Conservation (phyloP, 208 protist species). For the Trypanosomatidae sp. region DNA sequence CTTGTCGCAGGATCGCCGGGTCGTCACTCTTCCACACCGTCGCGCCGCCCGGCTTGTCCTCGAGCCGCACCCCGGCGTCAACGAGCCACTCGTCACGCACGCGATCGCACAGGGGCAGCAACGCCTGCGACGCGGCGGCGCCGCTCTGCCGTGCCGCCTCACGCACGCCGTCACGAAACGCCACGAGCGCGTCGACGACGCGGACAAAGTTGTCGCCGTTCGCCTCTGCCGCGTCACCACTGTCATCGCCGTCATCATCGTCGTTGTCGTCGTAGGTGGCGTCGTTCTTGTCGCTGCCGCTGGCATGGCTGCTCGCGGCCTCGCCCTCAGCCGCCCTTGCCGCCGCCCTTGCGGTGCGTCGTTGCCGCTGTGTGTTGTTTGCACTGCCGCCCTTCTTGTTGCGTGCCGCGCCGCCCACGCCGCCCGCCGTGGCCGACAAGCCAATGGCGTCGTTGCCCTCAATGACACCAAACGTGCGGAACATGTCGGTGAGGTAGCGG, state of each 20-base stretch:
- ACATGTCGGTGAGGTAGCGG: conserved; percentile 84
- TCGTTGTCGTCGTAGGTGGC: too few relatives aligned
- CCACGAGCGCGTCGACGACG: conserved; percentile 54
- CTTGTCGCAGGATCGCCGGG: conserved; percentile 28
- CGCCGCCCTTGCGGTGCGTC: too few relatives aligned
- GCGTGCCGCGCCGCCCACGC: background rate
- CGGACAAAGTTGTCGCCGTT: conserved; percentile 13
- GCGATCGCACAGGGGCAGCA: conserved; percentile 61
- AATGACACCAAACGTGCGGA: conserved; percentile 89
- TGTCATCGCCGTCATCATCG: too few relatives aligned
- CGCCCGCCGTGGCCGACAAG: conserved; percentile 14
- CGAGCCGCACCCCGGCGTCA: conserved; percentile 61
- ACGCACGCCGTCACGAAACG: conserved; percentile 64
- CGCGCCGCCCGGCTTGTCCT: conserved; percentile 54
- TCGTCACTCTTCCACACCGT: conserved; percentile 75
- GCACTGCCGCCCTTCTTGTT: background rate
- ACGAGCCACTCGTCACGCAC: conserved; percentile 71
- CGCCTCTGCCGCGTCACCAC: too few relatives aligned
- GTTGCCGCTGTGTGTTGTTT: too few relatives aligned
- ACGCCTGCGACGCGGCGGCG: conserved; percentile 8
- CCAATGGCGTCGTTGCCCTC: conserved; percentile 60
- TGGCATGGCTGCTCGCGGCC: background rate
- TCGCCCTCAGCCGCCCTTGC: too few relatives aligned
- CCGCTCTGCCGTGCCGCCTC: conserved; percentile 31
- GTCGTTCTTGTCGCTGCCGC: background rate